These are phyloP conservation scores for Corynascus novoguineensis DNA, from an alignment of 495 filamentous ascomycete genomes.

Conservation along the genomic window DNA sequence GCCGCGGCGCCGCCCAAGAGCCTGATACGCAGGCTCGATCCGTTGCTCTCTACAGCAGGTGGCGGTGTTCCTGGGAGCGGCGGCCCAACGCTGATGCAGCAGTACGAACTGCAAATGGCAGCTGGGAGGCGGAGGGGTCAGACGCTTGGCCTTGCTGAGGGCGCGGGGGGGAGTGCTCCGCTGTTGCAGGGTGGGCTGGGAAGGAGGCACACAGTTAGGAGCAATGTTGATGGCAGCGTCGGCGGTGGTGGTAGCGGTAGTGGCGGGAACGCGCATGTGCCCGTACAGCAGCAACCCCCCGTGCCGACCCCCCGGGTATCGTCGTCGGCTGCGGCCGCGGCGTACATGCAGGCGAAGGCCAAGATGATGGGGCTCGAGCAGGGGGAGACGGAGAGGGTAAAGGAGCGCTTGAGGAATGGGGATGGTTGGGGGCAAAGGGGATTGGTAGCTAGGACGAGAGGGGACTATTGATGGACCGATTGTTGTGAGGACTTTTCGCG, in stretches of 20 bases:
- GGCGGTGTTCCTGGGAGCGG: not conserved
- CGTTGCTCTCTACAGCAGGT: not conserved
- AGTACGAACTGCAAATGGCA: not conserved
- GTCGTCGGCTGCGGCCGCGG: not conserved
- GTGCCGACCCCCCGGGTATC: too few relatives aligned
- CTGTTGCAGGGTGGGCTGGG: not conserved
- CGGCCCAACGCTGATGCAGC: constrained; percentile 6
- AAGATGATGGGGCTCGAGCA: not conserved
- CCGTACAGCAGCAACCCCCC: too few relatives aligned
- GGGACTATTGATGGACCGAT: not conserved
- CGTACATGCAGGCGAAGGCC: constrained; percentile 1
- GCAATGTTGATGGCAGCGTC: not conserved
- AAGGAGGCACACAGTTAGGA: constrained; percentile 12
- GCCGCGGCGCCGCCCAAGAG: constrained; percentile 6
- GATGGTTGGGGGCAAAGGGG: not conserved
- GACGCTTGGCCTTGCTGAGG: not conserved
- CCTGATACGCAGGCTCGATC: constrained; percentile 3
- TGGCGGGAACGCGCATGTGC: not conserved
- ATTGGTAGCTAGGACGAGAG: not conserved
- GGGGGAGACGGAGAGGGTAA: not conserved
- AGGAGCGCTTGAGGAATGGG: constrained; percentile 1
- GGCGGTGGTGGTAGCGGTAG: not conserved
- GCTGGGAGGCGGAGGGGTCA: not conserved
- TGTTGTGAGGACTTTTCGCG: not conserved
- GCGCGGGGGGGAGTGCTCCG: not conserved